These are phyloP conservation scores for Sarcodon sp. DNA, from an alignment of 768 basidiomycete genomes.

Conservation along the genomic window DNA sequence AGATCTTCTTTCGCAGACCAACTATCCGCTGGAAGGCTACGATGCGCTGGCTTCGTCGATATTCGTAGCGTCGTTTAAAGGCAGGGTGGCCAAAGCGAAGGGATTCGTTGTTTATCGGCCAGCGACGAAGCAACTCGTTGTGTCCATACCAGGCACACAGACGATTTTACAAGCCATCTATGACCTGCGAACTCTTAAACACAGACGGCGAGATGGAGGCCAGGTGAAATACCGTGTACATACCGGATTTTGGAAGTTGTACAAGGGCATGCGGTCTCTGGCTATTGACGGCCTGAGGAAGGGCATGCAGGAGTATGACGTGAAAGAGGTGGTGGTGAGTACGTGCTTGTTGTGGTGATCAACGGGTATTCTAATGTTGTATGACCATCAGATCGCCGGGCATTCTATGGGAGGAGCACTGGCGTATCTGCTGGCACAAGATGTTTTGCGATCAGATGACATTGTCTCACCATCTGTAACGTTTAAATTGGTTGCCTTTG, in stretches of 20 bases:
- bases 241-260: constrained; percentile 42
- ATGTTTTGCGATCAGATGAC: constrained; percentile 23
- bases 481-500: constrained; percentile 35
- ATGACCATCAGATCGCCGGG: constrained; percentile 23
- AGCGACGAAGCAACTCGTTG: constrained; percentile 29
- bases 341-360: not conserved
- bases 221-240: constrained; percentile 26
- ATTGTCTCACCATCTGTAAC: constrained; percentile 16
- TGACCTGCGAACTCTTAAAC: constrained; percentile 28
- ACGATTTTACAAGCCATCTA: constrained; percentile 29
- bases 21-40: constrained; percentile 41
- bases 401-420: constrained; percentile 47
- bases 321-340: constrained; percentile 23
- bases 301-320: constrained; percentile 21
- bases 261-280: constrained; percentile 24
- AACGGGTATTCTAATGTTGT: not conserved
- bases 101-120: constrained; percentile 35
- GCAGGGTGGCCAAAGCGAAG: constrained; percentile 29
- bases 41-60: constrained; percentile 19
- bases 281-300: constrained; percentile 24
- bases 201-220: constrained; percentile 22
- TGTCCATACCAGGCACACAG: constrained; percentile 40
- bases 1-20: constrained; percentile 21
- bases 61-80: constrained; percentile 26
- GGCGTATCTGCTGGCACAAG: constrained; percentile 35